These are phyloP conservation scores for Peronospora destructor DNA, from an alignment of 352 stramenopile genomes.

Conservation along the genomic window DNA sequence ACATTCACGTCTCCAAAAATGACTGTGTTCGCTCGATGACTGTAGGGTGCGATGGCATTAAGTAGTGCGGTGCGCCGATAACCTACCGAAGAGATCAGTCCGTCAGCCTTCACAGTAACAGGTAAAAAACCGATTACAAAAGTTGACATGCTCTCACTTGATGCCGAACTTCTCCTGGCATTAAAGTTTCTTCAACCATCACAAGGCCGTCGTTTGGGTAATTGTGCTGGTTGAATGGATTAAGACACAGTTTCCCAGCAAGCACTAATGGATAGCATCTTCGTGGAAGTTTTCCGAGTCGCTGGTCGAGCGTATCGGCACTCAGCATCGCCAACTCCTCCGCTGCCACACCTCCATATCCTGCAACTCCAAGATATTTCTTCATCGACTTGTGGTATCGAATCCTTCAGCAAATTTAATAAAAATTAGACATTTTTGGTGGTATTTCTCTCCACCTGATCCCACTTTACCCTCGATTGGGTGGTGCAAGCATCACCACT, in stretches of 20 bases:
- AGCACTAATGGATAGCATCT: conserved; percentile 58
- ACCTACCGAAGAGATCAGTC: conserved; percentile 24
- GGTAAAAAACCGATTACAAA: background rate
- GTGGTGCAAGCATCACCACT: conserved; percentile 64
- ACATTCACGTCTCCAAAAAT: conserved; percentile 39
- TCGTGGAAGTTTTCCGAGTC: conserved; percentile 57
- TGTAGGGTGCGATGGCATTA: conserved; percentile 48
- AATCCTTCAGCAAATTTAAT: conserved; percentile 27
- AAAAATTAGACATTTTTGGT: background rate
- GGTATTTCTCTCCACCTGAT: background rate
- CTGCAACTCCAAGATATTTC: conserved; percentile 40
- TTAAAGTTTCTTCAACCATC: conserved; percentile 52
- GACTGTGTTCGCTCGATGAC: conserved; percentile 36
- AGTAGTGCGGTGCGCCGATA: conserved; percentile 45
- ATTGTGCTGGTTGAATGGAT: conserved; percentile 68
- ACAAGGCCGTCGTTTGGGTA: conserved; percentile 67
- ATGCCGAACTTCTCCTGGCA: conserved; percentile 69
- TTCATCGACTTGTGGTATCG: conserved; percentile 60
- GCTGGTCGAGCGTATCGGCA: conserved; percentile 36
- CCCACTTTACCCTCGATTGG: conserved; percentile 49
- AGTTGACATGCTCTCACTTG: conserved; percentile 19
- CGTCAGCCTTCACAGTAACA: background rate
- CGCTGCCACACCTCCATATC: conserved; percentile 51
- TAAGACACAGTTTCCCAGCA: conserved; percentile 57
- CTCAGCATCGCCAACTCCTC: conserved; percentile 46